Conservation (phyloP, 2,329 filamentous ascomycete genomes). For the Fusarium neocosmosporiellum region DNA sequence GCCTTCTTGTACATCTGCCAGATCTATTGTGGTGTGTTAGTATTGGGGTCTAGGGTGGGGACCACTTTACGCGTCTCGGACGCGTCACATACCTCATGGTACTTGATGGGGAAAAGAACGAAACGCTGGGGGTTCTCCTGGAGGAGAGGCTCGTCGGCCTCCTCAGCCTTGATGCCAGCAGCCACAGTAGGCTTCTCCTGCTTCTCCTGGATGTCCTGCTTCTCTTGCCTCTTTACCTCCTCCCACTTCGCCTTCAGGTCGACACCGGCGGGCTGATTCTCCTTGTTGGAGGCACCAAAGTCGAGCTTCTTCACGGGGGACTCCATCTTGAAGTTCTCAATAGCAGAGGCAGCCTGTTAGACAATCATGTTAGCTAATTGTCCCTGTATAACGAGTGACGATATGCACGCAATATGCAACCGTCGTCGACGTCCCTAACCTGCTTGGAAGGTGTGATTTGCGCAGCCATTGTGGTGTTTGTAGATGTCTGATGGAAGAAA, state of each 20-base stretch:
- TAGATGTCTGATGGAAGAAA: slow-evolving; percentile 9
- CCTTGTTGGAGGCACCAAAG: slow-evolving; percentile 81
- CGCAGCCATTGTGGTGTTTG: slow-evolving; percentile 72
- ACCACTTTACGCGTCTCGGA: slow-evolving; percentile 76
- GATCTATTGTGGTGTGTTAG: slow-evolving; percentile 72
- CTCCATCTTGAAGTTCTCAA: slow-evolving; percentile 92
- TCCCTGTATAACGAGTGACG: background rate
- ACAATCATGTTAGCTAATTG: slow-evolving; percentile 47
- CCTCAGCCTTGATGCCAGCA: slow-evolving; percentile 71
- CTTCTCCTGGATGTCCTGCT: slow-evolving; percentile 47
- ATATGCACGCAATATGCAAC: background rate
- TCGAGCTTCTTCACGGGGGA: slow-evolving; percentile 91
- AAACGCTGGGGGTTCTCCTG: slow-evolving; percentile 97
- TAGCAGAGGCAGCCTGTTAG: slow-evolving; percentile 81
- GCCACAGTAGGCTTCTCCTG: slow-evolving; percentile 41
- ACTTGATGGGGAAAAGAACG: slow-evolving; percentile 98
- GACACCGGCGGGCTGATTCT: slow-evolving; percentile 74
- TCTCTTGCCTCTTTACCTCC: slow-evolving; percentile 51
- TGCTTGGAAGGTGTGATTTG: slow-evolving; percentile 73
- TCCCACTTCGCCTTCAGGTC: slow-evolving; percentile 70
- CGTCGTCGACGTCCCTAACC: slow-evolving; percentile 55
- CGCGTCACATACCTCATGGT: slow-evolving; percentile 88
- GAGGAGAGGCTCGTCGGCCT: slow-evolving; percentile 89
- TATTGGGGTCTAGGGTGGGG: slow-evolving; percentile 37
- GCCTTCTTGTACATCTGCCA: slow-evolving; percentile 99